These are phyloP conservation scores for Amanita pallidorosea DNA, from an alignment of 768 basidiomycete species.

Conservation along the genomic window DNA sequence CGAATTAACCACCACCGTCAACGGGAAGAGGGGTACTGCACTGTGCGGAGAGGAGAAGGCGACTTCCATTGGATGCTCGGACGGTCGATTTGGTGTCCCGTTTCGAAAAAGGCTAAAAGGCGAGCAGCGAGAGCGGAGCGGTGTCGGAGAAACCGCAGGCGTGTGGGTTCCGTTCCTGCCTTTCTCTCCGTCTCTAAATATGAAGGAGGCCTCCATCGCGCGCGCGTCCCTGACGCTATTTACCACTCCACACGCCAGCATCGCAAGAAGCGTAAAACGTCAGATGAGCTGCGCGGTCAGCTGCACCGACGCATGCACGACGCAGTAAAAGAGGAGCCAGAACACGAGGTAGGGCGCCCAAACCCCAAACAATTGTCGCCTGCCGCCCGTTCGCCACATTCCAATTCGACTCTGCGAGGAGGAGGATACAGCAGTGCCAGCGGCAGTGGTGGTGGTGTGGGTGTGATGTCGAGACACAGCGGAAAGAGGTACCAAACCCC, in stretches of 20 bases:
- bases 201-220: constrained; percentile 28
- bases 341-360: constrained; percentile 79
- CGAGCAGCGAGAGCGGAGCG: constrained; percentile 65
- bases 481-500: constrained; percentile 21
- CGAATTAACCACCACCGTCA: constrained; percentile 70
- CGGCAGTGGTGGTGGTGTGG: too few relatives aligned
- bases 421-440: too few relatives aligned
- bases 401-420: too few relatives aligned
- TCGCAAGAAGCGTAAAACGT: constrained; percentile 48
- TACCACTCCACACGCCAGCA: constrained; percentile 73
- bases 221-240: constrained; percentile 73
- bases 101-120: constrained; percentile 73
- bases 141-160: constrained; percentile 56
- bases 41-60: constrained; percentile 72
- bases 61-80: constrained; percentile 92
- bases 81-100: constrained; percentile 90
- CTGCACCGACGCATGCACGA: constrained; percentile 60
- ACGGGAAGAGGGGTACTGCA: constrained; percentile 66
- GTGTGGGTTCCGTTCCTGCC: constrained; percentile 12
- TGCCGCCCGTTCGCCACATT: constrained; percentile 14
- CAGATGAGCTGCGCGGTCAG: constrained; percentile 71
- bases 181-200: too few relatives aligned
- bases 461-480: constrained; percentile 55
- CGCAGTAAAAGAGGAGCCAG: constrained; percentile 52
- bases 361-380: constrained; percentile 60